Evolutionary conservation across 257 asterid genomes (phyloP), one percentile per base, ranked within the genome.

Genomic region (Eustoma russellianum): DNA sequence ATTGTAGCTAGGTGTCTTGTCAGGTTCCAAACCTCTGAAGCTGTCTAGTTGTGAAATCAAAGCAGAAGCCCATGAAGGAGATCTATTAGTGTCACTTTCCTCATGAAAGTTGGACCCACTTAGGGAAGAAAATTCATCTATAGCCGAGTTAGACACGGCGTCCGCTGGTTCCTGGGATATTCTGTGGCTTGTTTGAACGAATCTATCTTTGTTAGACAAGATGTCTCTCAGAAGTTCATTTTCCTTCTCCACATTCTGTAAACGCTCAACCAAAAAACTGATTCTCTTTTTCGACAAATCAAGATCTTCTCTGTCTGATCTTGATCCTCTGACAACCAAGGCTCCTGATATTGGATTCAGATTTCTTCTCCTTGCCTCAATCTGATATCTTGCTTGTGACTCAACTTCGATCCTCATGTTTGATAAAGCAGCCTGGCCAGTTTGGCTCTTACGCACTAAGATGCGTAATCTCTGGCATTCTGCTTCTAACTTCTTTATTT

Each of bases 391-490:
- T 62, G 68, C 77, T 30, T 57, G 72, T 30, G 53, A 68, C 63
- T 79, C 95, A 52, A 70, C 48, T 50, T 74, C 82, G 50, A 61
- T 68, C 62, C 48, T 75, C 50, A 68, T 47, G 68, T 60, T 64
- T 18, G 70, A 53, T 38, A 69, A 45, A 19, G 51, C 57, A 50
- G 71, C 46, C 0, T 76, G 76, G 17, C 70, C 75, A 34, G 88
- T 83, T 35, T 77, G 57, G 33, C 82, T 66, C 53, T 77, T 87
- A n/a, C 92, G 86, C 17, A 68, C 69, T 34, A 82, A 43, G 30
- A 63, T 64, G 2, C 98, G 91, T n/a, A 87, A 57, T 57, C 95
- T 71, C n/a, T 82, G 89, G 75, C 93, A 78, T 30, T 91, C 96
- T 5, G 70, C 73, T 77, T 91, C 98, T 18, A 91, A 69, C 69